Conservation (phyloP, 2,329 filamentous ascomycete genomes). For the Juglanconis oblonga region DNA sequence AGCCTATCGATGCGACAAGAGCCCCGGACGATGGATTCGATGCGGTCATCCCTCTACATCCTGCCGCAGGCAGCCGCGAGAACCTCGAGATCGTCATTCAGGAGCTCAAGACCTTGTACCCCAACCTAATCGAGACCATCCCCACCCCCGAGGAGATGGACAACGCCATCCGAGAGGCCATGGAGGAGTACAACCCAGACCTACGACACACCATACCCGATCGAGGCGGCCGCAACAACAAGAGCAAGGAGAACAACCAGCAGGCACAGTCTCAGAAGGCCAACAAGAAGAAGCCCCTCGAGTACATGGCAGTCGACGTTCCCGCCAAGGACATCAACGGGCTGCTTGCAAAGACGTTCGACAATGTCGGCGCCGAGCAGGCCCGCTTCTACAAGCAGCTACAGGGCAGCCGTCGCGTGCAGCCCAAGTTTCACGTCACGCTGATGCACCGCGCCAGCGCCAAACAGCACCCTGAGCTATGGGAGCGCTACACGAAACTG, state of each 20-base stretch:
- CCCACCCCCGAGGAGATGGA: slow-evolving; percentile 75
- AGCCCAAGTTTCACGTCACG: slow-evolving; percentile 88
- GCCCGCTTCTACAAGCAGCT: slow-evolving; percentile 74
- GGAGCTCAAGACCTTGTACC: slow-evolving; percentile 72
- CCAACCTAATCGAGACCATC: slow-evolving; percentile 68
- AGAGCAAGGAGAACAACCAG: slow-evolving; percentile 36
- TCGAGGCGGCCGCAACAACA: slow-evolving; percentile 43
- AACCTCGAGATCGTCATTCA: slow-evolving; percentile 81
- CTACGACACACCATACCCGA: slow-evolving; percentile 73
- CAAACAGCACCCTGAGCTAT: slow-evolving; percentile 63
- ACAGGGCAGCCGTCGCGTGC: slow-evolving; percentile 69
- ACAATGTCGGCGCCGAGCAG: slow-evolving; percentile 45
- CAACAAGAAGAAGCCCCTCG: slow-evolving; percentile 47
- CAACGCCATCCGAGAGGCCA: slow-evolving; percentile 69
- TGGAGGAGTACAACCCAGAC: slow-evolving; percentile 74
- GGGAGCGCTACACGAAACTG: slow-evolving; percentile 68
- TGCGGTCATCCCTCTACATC: slow-evolving; percentile 78
- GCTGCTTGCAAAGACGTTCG: slow-evolving; percentile 70
- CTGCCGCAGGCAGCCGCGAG: slow-evolving; percentile 69
- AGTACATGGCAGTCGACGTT: slow-evolving; percentile 56
- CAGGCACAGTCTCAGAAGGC: slow-evolving; percentile 29
- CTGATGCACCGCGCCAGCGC: slow-evolving; percentile 76
- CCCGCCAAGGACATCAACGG: slow-evolving; percentile 39
- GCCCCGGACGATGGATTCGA: slow-evolving; percentile 83
- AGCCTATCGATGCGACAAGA: slow-evolving; percentile 65